These are phyloP conservation scores for Acanthamoeba royreba DNA, from an alignment of 208 protist genomes.

Conservation along the genomic window DNA sequence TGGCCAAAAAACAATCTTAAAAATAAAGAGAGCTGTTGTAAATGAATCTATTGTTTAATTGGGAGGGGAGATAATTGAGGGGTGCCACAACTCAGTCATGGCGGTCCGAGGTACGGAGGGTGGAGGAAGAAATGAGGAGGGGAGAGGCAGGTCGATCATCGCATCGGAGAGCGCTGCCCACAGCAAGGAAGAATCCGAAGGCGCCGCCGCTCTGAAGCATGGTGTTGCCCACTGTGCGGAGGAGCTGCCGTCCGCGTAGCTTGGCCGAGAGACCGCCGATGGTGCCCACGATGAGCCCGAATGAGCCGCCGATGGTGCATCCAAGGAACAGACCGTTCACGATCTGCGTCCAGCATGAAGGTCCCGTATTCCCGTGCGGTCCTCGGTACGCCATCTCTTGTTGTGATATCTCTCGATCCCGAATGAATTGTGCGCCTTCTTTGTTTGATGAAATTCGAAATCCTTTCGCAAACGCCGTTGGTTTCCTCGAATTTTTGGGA, in stretches of 20 bases:
- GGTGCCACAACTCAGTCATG: background rate
- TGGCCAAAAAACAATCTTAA: no score
- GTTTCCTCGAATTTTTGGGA: no score
- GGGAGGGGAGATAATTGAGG: background rate
- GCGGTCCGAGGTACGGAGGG: background rate
- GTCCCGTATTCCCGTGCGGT: background rate
- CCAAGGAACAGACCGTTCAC: slow-evolving; percentile 15
- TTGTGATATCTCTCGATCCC: no score
- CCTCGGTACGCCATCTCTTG: background rate
- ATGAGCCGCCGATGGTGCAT: background rate
- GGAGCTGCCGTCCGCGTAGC: slow-evolving; percentile 1
- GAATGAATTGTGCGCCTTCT: no score
- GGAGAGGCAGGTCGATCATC: background rate
- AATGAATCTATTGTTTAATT: no score
- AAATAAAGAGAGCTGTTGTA: no score
- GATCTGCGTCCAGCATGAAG: background rate
- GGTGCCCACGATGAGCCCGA: background rate
- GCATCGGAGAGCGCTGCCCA: background rate
- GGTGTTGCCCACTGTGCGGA: slow-evolving; percentile 3
- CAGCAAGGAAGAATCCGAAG: slow-evolving; percentile 29
- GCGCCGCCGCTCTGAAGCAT: slow-evolving; percentile 10
- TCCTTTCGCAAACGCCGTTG: no score
- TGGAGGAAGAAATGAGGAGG: background rate
- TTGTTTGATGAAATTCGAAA: no score
- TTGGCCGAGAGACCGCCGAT: background rate